Evolutionary conservation across 2,329 filamentous ascomycete genomes (phyloP).

Genomic region (Lachnellula willkommii): DNA sequence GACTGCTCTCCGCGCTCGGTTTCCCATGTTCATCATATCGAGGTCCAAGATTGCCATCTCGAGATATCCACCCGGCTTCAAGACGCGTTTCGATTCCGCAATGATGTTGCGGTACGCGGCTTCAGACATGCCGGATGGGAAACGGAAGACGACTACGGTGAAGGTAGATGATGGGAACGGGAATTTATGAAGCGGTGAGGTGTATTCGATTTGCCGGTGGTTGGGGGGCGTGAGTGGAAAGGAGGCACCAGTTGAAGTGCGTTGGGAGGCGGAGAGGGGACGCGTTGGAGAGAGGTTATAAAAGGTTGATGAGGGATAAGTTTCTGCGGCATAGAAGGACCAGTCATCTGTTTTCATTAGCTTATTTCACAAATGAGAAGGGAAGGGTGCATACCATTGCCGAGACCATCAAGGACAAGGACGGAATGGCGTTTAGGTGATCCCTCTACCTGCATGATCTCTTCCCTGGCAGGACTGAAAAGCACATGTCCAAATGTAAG

Average conservation of each 20-base stretch:
- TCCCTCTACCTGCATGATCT: constrained; percentile 51
- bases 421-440: constrained; percentile 55
- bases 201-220: constrained; percentile 68
- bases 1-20: constrained; percentile 61
- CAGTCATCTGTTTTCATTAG: constrained; percentile 55
- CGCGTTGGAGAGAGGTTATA: constrained; percentile 63
- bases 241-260: constrained; percentile 35
- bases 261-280: constrained; percentile 44
- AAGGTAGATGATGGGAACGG: constrained; percentile 75
- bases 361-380: neutral
- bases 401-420: constrained; percentile 74
- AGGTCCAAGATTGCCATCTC: constrained; percentile 74
- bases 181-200: constrained; percentile 54
- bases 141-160: constrained; percentile 69
- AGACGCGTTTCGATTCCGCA: constrained; percentile 68
- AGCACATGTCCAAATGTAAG: constrained; percentile 78
- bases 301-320: constrained; percentile 68
- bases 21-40: constrained; percentile 79
- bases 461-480: constrained; percentile 73
- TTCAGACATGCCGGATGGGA: constrained; percentile 65
- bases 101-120: constrained; percentile 65
- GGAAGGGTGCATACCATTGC: constrained; percentile 49
- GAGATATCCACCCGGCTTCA: constrained; percentile 73
- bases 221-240: constrained; percentile 59
- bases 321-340: constrained; percentile 81